These are phyloP conservation scores for Diaporthe citri DNA, from an alignment of 2,329 filamentous ascomycete genomes.

Conservation along the genomic window DNA sequence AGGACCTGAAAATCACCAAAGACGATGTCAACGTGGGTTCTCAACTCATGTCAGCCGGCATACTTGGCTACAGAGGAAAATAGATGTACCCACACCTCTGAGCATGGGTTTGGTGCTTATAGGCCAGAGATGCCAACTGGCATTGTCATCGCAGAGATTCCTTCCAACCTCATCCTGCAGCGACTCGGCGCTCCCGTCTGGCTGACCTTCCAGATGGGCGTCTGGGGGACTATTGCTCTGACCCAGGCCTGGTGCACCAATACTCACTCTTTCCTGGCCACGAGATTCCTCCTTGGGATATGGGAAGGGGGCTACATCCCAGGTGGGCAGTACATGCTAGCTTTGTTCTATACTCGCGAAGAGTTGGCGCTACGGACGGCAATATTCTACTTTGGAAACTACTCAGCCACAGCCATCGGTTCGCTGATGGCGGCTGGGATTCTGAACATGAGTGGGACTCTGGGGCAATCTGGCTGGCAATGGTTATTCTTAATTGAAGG, in stretches of 20 bases:
- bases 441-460: conserved; percentile 30
- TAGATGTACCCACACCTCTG: no score
- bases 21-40: conserved; percentile 62
- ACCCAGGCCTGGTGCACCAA: conserved; percentile 55
- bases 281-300: conserved; percentile 55
- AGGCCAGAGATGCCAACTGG: conserved; percentile 54
- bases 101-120: no score
- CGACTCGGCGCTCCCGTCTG: conserved; percentile 54
- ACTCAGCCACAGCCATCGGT: conserved; percentile 47
- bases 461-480: conserved; percentile 39
- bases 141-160: conserved; percentile 56
- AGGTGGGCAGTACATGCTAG: conserved; percentile 51
- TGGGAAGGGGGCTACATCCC: conserved; percentile 58
- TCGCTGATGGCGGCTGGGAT: conserved; percentile 40
- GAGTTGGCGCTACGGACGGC: conserved; percentile 56
- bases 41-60: conserved; percentile 55
- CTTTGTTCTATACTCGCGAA: conserved; percentile 56
- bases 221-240: conserved; percentile 55
- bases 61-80: no score
- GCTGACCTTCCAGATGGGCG: conserved; percentile 55
- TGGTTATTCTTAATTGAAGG: conserved; percentile 41
- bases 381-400: conserved; percentile 58
- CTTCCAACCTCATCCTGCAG: conserved; percentile 57
- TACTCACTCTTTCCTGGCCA: conserved; percentile 50
- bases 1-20: conserved; percentile 62